Evolutionary conservation across 179 eudicot species (phyloP).

Genomic region (Vitellaria paradoxa): DNA sequence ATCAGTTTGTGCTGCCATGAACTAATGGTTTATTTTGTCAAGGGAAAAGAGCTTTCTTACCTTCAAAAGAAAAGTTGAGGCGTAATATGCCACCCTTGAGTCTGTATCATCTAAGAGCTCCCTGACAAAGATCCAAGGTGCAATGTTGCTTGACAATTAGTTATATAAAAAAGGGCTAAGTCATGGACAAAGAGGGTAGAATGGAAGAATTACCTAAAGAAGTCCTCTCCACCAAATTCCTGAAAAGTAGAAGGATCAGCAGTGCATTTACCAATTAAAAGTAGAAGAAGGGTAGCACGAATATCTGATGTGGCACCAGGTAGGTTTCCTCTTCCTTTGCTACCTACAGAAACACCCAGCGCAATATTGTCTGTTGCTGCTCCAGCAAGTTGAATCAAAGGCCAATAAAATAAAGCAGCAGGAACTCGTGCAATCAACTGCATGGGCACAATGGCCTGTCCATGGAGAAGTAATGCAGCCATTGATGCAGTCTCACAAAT

Average conservation of each 20-base stretch:
- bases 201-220: conserved; percentile 61
- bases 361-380: conserved; percentile 99
- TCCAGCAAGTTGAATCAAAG: conserved; percentile 96
- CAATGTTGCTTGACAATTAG: background rate
- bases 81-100: conserved; percentile 96
- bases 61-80: conserved; percentile 96
- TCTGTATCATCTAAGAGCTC: conserved; percentile 95
- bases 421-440: conserved; percentile 96
- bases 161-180: background rate
- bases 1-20: conserved; percentile 12
- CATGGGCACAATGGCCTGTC: conserved; percentile 94
- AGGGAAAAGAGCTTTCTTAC: conserved; percentile 35
- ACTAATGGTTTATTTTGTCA: background rate
- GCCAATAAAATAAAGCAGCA: conserved; percentile 93
- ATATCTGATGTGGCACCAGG: conserved; percentile 99
- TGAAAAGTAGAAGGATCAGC: conserved; percentile 88
- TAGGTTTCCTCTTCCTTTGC: conserved; percentile 95
- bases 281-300: conserved; percentile 93
- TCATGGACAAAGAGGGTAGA: background rate
- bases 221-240: conserved; percentile 92
- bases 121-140: conserved; percentile 38
- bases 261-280: conserved; percentile 96
- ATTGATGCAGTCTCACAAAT: conserved; percentile 81
- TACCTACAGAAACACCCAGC: conserved; percentile 97
- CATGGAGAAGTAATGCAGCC: conserved; percentile 92